Evolutionary conservation across 257 asterid species (phyloP).

Genomic region (Lavandula angustifolia): DNA sequence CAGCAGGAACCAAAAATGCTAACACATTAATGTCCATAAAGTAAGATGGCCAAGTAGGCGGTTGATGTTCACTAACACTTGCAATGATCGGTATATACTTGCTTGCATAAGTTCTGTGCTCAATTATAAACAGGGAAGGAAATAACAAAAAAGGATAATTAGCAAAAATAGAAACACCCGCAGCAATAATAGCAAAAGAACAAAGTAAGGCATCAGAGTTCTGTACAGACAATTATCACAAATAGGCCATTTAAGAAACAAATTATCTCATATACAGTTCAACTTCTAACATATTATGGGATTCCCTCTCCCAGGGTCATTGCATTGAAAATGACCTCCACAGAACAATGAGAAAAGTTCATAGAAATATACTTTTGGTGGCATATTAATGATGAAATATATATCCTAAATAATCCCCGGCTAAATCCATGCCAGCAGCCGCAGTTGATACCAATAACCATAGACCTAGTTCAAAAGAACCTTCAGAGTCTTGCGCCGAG

Average conservation of each 20-base stretch:
- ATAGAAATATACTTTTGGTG: not conserved
- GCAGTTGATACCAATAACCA: no score
- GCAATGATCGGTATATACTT: constrained; percentile 99
- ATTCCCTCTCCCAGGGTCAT: no score
- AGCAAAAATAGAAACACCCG: not conserved
- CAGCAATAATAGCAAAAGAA: not conserved
- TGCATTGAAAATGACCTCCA: not conserved
- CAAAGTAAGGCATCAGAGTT: constrained; percentile 30
- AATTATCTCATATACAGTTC: constrained; percentile 10
- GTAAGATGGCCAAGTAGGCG: constrained; percentile 99
- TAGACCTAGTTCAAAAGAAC: no score
- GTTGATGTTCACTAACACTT: constrained; percentile 98
- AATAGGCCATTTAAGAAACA: constrained; percentile 11
- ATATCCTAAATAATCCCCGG: constrained; percentile 1
- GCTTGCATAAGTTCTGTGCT: constrained; percentile 95
- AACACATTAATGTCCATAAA: constrained; percentile 95
- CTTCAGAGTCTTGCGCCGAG: no score
- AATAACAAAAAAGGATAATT: not conserved
- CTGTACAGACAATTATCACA: constrained; percentile 14
- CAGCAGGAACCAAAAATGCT: constrained; percentile 99
- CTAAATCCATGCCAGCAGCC: no score
- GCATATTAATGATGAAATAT: constrained; percentile 9
- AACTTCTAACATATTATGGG: constrained; percentile 14
- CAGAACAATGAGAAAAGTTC: not conserved
- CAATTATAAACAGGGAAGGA: constrained; percentile 31